Base-by-base conservation (phyloP, 768 basidiomycete genomes). In the Gymnopilus junonius region DNA sequence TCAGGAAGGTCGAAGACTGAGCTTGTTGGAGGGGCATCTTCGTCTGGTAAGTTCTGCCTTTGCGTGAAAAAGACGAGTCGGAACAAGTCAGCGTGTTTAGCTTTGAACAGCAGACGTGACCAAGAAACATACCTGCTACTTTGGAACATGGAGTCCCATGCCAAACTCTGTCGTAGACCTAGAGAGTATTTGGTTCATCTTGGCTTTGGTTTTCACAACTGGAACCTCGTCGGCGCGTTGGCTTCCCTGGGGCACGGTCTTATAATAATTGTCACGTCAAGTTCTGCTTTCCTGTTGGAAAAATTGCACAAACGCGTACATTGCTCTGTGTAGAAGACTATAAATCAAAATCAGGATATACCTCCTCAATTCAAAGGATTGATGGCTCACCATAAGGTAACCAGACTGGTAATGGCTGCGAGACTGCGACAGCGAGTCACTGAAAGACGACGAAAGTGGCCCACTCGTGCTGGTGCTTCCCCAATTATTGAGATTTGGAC, bases 71-170 rank as follows among this genome's bases (percentile, higher is more conserved):
- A 42, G 29, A 37, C 21, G 51, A 46, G 59, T 50, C 43, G 7
- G 8, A 20, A 12, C 8, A 3, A 15, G n/a, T 29, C 14, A 51
- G 29, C 15, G 15, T 51, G 12, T 27, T 34, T 34, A 23, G 25
- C 42, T n/a, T 37, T 48, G 35, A 45, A 51, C 61, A 67, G 59
- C 20, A 55, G 1, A 25, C 48, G 48, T 10, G 40, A 42, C n/a
- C n/a, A n/a, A n/a, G n/a, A 48, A 15, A 71, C 79, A 40, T 61
- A 87, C 88, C 85, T 83, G 40, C 87, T 81, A 66, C 85, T 91
- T 73, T 92, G 86, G 67, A 93, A 93, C 92, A 93, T 92, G 21
- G 92, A 92, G 64, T 92, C 91, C n/a, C 78, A 90, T 87, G 2
- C 92, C 92, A 76, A 92, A 93, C 63, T 92, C 90, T 17, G 87